phyloP scores from a whole-genome alignment of 78 protist species.

The Cavenderia fasciculata region DNA sequence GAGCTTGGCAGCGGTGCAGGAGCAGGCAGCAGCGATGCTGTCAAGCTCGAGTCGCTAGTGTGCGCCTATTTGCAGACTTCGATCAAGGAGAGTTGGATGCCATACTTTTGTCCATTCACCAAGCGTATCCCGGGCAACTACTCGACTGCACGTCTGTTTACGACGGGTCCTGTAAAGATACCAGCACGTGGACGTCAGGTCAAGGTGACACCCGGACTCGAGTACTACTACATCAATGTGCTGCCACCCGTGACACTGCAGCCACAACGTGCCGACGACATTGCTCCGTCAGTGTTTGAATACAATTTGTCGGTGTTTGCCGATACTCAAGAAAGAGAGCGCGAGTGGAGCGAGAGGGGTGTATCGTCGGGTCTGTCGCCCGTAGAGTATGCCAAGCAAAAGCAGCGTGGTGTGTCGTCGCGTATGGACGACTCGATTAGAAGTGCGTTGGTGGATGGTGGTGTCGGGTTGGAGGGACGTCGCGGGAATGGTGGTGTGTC shows the following conservation, averaged over 20 bases:
- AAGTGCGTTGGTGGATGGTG: constrained; percentile 8
- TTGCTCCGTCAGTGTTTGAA: constrained; percentile 83
- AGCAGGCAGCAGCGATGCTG: background rate
- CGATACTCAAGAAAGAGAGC: constrained; percentile 65
- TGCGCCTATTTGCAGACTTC: constrained; percentile 16
- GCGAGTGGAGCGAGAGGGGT: constrained; percentile 73
- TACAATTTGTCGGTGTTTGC: constrained; percentile 46
- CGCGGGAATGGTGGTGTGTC: too few relatives aligned
- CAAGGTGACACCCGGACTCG: constrained; percentile 66
- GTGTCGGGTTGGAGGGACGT: background rate
- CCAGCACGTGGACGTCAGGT: constrained; percentile 66
- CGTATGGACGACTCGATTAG: constrained; percentile 48
- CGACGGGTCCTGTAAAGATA: constrained; percentile 19
- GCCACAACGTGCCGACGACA: constrained; percentile 39
- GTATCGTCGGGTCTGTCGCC: constrained; percentile 70
- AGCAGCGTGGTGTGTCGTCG: background rate
- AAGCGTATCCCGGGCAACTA: constrained; percentile 63
- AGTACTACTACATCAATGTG: constrained; percentile 28
- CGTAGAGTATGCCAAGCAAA: constrained; percentile 40
- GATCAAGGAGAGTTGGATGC: constrained; percentile 76
- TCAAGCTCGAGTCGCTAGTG: constrained; percentile 48
- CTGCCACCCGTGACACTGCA: constrained; percentile 69
- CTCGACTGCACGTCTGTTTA: constrained; percentile 33
- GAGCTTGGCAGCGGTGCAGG: constrained; percentile 5
- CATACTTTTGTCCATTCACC: constrained; percentile 74